Evolutionary conservation across 345 rosid species (phyloP).

Genomic region (Brassica napus): Da-Ae NC_063445.1:4276501-4277000

Average conservation of each 20-base stretch:
- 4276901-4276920: slow-evolving; percentile 72
- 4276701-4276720: not conserved
- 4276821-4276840: not conserved
- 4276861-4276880: not conserved
- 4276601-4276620: not conserved
- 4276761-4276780: slow-evolving; percentile 64
- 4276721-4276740: slow-evolving; percentile 70
- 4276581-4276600: not conserved
- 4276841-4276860: not conserved
- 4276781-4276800: slow-evolving; percentile 85
- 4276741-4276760: slow-evolving; percentile 85
- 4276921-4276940: slow-evolving; percentile 68
- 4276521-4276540: not conserved
- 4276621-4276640: slow-evolving; percentile 17
- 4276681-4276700: not conserved
- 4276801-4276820: slow-evolving; percentile 44
- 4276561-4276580: not conserved
- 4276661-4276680: slow-evolving; percentile 1
- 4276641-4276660: not conserved
- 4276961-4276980: slow-evolving; percentile 88
- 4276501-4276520: not conserved
- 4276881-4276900: not conserved
- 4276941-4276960: slow-evolving; percentile 70
- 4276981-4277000: slow-evolving; percentile 89
- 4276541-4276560: not conserved